Percentiles rank a stretch among this genome's conserved stretches.
Evolutionary conservation across 371 early-diverging fungal species (phyloP).

Genomic region (Cladochytrium tenue): DNA sequence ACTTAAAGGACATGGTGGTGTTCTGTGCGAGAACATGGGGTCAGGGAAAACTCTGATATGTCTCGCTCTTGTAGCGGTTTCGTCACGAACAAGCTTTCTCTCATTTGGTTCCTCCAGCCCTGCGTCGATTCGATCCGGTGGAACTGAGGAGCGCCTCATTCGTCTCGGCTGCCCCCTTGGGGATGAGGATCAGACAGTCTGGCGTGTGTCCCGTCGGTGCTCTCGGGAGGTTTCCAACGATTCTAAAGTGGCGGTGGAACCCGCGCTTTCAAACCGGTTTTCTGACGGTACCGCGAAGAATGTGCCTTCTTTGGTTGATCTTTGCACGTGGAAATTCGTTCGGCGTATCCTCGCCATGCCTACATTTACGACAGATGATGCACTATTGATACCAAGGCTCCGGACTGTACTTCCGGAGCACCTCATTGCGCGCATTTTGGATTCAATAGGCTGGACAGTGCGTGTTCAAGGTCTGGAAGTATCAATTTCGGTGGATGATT

Average conservation of each 20-base stretch:
- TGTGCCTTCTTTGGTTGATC: neutral
- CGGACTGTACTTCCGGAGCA: neutral
- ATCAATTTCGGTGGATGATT: neutral
- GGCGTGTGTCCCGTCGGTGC: neutral
- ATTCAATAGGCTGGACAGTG: neutral
- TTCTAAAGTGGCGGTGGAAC: neutral
- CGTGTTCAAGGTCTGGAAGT: neutral
- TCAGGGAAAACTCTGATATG: conserved; percentile 75
- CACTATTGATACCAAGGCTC: neutral
- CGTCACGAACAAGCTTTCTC: neutral
- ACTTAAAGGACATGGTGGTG: conserved; percentile 55
- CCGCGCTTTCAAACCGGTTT: too few relatives aligned
- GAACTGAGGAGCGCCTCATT: neutral
- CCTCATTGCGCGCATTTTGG: neutral
- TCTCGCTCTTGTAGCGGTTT: conserved; percentile 47
- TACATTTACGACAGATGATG: neutral
- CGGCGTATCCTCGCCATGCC: neutral
- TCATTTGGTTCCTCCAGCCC: neutral
- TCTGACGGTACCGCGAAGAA: neutral
- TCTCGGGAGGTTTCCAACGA: neutral
- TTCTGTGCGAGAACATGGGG: conserved; percentile 82
- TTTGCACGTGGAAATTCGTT: neutral
- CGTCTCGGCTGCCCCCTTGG: neutral
- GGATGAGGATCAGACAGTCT: neutral
- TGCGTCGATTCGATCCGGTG: neutral